These are phyloP conservation scores for Leersia perrieri DNA, from an alignment of 176 grass and related monocot species.

Conservation along the genomic window DNA sequence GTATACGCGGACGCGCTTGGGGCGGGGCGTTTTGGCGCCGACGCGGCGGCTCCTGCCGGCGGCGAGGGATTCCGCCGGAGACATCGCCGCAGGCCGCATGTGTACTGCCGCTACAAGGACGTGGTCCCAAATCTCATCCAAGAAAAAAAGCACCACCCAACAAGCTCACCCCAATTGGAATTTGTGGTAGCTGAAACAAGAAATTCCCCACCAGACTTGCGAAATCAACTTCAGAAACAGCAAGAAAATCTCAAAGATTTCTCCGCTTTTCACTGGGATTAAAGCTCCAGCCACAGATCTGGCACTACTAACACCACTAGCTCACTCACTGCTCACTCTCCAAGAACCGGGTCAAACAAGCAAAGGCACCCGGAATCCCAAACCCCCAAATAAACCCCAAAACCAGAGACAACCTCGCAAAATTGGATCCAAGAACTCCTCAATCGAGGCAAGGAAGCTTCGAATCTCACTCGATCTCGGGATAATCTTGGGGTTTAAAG, in stretches of 20 bases:
- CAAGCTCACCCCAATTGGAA: neutral
- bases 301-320: neutral
- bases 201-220: neutral
- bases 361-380: conserved; percentile 8
- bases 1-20: conserved; percentile 49
- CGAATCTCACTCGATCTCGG: neutral
- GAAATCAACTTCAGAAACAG: neutral
- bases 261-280: neutral
- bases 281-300: neutral
- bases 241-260: neutral
- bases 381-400: neutral
- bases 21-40: neutral
- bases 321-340: conserved; percentile 18
- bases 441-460: neutral
- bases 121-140: conserved; percentile 17
- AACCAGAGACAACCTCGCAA: neutral
- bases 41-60: conserved; percentile 23
- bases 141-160: conserved; percentile 2
- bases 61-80: neutral
- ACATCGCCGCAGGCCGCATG: conserved; percentile 21
- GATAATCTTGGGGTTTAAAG: conserved; percentile 9
- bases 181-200: neutral
- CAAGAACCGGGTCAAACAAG: conserved; percentile 39
- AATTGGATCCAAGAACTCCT: neutral
- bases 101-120: neutral